Evolutionary conservation across 2,329 filamentous ascomycete genomes (phyloP).

Genomic region (Berkeleyomyces basicola): DNA sequence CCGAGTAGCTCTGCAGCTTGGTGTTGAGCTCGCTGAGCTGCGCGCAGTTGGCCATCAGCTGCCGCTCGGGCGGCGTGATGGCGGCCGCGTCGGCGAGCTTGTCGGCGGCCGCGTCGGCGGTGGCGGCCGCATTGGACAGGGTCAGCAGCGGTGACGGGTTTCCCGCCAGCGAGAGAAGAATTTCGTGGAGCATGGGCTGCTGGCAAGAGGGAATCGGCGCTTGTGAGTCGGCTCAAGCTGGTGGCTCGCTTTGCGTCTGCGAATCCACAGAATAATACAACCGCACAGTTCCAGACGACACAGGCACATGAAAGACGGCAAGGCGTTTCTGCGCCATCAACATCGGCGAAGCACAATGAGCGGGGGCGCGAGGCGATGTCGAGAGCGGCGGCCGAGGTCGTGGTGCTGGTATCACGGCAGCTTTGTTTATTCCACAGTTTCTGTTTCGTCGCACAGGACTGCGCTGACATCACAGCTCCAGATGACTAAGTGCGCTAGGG

Average conservation of each 20-base stretch:
- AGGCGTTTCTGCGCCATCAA: neutral
- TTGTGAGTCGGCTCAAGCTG: neutral
- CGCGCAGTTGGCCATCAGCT: slow-evolving; percentile 61
- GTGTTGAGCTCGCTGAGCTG: slow-evolving; percentile 65
- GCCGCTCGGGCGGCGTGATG: slow-evolving; percentile 63
- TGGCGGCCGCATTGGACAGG: slow-evolving; percentile 15
- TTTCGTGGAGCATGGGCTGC: slow-evolving; percentile 82
- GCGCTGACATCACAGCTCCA: neutral
- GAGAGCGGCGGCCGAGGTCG: neutral
- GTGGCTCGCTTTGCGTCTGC: slow-evolving; percentile 4
- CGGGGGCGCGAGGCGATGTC: neutral
- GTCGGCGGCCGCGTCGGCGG: slow-evolving; percentile 24
- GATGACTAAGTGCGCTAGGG: neutral
- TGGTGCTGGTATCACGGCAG: neutral
- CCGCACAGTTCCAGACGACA: slow-evolving; percentile 13
- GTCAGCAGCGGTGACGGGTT: slow-evolving; percentile 73
- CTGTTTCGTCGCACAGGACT: neutral
- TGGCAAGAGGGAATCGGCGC: neutral
- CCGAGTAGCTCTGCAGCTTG: slow-evolving; percentile 51
- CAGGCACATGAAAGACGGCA: slow-evolving; percentile 5
- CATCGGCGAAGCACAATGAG: neutral
- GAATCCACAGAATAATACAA: slow-evolving; percentile 13
- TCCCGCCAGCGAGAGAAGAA: slow-evolving; percentile 88
- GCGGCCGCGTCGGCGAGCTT: slow-evolving; percentile 25
- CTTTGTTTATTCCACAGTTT: neutral